Conservation (phyloP, 768 basidiomycete species). For the Lactarius tabidus region DNA sequence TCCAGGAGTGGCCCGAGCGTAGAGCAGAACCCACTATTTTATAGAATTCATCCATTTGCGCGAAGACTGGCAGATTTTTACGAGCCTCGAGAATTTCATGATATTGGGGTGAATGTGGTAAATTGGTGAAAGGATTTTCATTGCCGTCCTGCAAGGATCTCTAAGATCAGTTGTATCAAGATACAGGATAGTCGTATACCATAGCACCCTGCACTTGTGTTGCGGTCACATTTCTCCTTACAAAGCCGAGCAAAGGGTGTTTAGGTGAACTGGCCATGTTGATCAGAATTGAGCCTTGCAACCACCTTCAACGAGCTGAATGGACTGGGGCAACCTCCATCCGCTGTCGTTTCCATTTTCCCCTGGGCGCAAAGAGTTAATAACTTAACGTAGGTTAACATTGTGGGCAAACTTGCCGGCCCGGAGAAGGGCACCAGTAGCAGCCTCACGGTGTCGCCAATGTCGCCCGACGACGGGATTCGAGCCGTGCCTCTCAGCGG, state of each 20-base stretch:
- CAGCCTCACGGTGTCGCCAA: too few species aligned
- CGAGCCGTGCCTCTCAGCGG: too few species aligned
- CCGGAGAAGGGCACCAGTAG: too few species aligned
- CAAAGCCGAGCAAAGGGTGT: constrained; percentile 43
- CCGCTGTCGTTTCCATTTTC: too few species aligned
- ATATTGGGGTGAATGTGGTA: constrained; percentile 73
- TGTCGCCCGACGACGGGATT: too few species aligned
- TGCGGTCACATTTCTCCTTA: constrained; percentile 41
- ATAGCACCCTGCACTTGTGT: constrained; percentile 40
- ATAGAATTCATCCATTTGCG: constrained; percentile 91
- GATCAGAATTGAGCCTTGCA: not conserved
- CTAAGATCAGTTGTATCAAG: not conserved
- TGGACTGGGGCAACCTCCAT: not conserved
- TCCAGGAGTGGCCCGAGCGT: constrained; percentile 22
- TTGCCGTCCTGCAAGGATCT: constrained; percentile 56
- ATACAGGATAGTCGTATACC: constrained; percentile 30
- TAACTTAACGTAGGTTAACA: too few species aligned
- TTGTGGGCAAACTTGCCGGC: too few species aligned
- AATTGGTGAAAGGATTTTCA: constrained; percentile 84
- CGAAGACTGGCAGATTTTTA: constrained; percentile 86
- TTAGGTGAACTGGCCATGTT: constrained; percentile 5
- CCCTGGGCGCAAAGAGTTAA: too few species aligned
- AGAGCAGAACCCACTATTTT: constrained; percentile 60
- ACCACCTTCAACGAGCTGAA: not conserved
- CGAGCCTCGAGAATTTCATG: constrained; percentile 80